Evolutionary conservation across 2,329 filamentous ascomycete species (phyloP).

Genomic region (Neocucurbitaria cava): DNA sequence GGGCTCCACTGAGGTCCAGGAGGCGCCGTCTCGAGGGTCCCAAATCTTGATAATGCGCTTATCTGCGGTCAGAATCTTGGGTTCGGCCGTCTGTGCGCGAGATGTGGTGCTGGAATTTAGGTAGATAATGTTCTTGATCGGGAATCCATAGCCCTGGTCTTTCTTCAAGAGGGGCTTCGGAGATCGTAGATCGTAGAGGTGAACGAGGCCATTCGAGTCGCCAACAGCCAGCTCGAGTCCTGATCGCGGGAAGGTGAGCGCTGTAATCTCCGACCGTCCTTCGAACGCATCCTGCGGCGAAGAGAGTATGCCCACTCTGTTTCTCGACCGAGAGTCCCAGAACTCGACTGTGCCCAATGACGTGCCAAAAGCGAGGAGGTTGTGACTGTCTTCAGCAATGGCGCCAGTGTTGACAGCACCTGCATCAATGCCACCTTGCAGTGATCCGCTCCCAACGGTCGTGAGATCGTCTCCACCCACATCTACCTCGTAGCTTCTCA

Average conservation of each 20-base stretch:
- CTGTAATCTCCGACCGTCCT: slow-evolving; percentile 73
- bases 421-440: slow-evolving; percentile 86
- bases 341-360: slow-evolving; percentile 96
- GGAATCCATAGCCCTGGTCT: slow-evolving; percentile 93
- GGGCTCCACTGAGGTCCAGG: slow-evolving; percentile 96
- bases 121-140: slow-evolving; percentile 83
- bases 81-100: slow-evolving; percentile 70
- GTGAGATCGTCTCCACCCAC: slow-evolving; percentile 82
- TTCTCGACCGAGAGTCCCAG: slow-evolving; percentile 88
- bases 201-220: slow-evolving; percentile 84
- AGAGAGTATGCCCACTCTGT: slow-evolving; percentile 78
- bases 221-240: slow-evolving; percentile 87
- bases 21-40: slow-evolving; percentile 80
- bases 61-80: slow-evolving; percentile 88
- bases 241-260: slow-evolving; percentile 82
- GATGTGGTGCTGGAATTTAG: slow-evolving; percentile 68
- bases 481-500: slow-evolving; percentile 91
- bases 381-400: slow-evolving; percentile 87
- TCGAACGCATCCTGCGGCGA: slow-evolving; percentile 52
- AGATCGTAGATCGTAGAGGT: slow-evolving; percentile 90
- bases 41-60: slow-evolving; percentile 98
- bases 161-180: slow-evolving; percentile 86
- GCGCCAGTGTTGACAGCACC: slow-evolving; percentile 88
- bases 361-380: slow-evolving; percentile 90
- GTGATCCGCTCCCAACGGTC: slow-evolving; percentile 70